A percentile compares a stretch with the other conserved stretches of the same genome.
Conservation (phyloP, 768 basidiomycete species). For the Hericium coralloides region DNA sequence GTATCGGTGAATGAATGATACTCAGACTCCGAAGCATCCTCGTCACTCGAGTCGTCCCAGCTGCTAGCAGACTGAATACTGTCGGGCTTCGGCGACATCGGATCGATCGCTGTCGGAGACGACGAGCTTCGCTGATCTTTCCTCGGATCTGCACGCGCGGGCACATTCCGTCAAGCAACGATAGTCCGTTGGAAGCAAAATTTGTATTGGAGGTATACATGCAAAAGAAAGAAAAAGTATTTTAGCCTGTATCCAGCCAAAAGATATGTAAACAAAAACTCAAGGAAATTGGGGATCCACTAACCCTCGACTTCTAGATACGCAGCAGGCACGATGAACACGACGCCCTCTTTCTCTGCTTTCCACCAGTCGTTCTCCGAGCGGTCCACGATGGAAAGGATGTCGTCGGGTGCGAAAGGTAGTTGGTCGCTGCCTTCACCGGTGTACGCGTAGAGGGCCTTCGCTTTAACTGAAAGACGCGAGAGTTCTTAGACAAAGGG, state of each 20-base stretch:
- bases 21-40: slow-evolving; percentile 29
- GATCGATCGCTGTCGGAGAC: neutral
- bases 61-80: slow-evolving; percentile 6
- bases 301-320: slow-evolving; percentile 93
- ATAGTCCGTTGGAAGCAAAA: neutral
- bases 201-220: slow-evolving; percentile 17
- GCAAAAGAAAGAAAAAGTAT: slow-evolving; percentile 40
- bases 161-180: neutral
- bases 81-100: neutral
- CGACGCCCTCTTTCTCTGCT: slow-evolving; percentile 75
- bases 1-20: slow-evolving; percentile 34
- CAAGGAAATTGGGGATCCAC: slow-evolving; percentile 50
- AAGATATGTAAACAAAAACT: slow-evolving; percentile 50
- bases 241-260: slow-evolving; percentile 68
- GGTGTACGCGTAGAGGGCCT: slow-evolving; percentile 72
- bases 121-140: neutral
- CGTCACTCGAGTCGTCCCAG: slow-evolving; percentile 17
- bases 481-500: neutral
- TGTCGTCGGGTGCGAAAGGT: slow-evolving; percentile 77
- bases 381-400: slow-evolving; percentile 69
- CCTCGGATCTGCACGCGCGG: neutral
- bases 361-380: slow-evolving; percentile 95
- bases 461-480: slow-evolving; percentile 47
- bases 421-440: slow-evolving; percentile 71
- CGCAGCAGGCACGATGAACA: slow-evolving; percentile 86